Base-by-base conservation (phyloP, 164 flowering plant genomes). In the Berberis vulgaris region DNA sequence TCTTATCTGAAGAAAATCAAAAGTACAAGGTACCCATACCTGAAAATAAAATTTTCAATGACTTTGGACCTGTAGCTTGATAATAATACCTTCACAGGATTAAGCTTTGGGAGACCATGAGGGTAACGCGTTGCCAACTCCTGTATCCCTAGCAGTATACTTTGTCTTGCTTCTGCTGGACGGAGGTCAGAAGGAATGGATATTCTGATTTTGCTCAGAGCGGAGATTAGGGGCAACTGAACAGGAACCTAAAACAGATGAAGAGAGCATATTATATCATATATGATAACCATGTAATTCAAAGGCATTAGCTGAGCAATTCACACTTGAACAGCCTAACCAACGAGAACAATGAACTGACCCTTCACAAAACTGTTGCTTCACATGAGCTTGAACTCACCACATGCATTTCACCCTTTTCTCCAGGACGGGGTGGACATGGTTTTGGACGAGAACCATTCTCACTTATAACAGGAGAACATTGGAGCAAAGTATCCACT, bases 401-500 rank as follows among this genome's bases (percentile, higher is more conserved):
- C 91, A 94, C 99, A 65, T 94, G 99, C 98, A 94, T 94, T 84
- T 91, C 97, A 64, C 99, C 96, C 77, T 82, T 87, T 75, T 94
- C 96, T 61, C 97, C 96, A 49, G 96, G 86, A 60, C 78, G 82
- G 63, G 99, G 96, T 45, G 93, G 97, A 66, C 86, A 87, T 45
- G 97, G 99, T 74, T 84, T 94, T 54, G 97, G 88, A 44, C 88
- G 87, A 65, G 90, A 75, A 71, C 91, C 94, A 73, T 82, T 87
- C 72, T 89, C 96, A 75, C 74, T 81, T 59, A 84, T 75, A 67
- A 84, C 83, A 64, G 89, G 76, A 43, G 97, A 86, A 71, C 99
- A 94, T 66, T 87, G 96, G 59, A 94, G 96, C 74, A 94, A 76
- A 41, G 91, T 86, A 70, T 94, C 99, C 67, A 94, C 97, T 68